Evolutionary conservation across 2,329 filamentous ascomycete species (phyloP).

Genomic region (Fusarium mexicanum): DNA sequence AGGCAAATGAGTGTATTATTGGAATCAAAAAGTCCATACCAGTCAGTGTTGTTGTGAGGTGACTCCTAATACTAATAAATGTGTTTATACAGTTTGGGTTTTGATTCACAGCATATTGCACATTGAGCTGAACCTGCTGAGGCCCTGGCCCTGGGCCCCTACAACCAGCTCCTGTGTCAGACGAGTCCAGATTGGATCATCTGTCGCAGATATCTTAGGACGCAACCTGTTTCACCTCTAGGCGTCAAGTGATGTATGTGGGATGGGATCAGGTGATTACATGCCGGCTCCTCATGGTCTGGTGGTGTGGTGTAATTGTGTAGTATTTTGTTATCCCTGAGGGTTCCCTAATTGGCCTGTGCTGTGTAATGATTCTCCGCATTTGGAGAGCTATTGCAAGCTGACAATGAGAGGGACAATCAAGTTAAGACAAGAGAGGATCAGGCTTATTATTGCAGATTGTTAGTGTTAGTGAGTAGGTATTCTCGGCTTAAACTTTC

Average conservation of each 20-base stretch:
- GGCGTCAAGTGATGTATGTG: conserved; percentile 31
- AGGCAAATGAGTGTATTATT: not conserved
- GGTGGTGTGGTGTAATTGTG: conserved; percentile 16
- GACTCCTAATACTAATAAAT: not conserved
- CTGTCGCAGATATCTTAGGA: conserved; percentile 21
- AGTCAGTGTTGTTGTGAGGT: not conserved
- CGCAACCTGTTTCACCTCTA: conserved; percentile 34
- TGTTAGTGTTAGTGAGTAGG: not conserved
- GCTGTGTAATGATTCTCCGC: conserved; percentile 11
- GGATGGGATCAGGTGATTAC: conserved; percentile 35
- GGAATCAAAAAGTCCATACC: not conserved
- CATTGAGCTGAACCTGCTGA: not conserved
- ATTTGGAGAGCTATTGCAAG: conserved; percentile 16
- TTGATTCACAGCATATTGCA: conserved; percentile 4
- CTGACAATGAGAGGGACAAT: conserved; percentile 5
- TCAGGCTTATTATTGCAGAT: not conserved
- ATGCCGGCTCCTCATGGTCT: conserved; percentile 7
- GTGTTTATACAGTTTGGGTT: not conserved
- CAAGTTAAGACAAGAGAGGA: not conserved
- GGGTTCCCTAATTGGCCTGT: conserved; percentile 24
- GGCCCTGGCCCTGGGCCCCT: too few relatives aligned
- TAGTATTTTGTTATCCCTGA: conserved; percentile 11
- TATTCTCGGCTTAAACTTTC: not conserved
- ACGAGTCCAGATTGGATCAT: conserved; percentile 18
- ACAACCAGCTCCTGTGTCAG: conserved; percentile 5